Evolutionary conservation across 108 stramenopile species (phyloP).

Genomic region (Parmales sp.): DNA sequence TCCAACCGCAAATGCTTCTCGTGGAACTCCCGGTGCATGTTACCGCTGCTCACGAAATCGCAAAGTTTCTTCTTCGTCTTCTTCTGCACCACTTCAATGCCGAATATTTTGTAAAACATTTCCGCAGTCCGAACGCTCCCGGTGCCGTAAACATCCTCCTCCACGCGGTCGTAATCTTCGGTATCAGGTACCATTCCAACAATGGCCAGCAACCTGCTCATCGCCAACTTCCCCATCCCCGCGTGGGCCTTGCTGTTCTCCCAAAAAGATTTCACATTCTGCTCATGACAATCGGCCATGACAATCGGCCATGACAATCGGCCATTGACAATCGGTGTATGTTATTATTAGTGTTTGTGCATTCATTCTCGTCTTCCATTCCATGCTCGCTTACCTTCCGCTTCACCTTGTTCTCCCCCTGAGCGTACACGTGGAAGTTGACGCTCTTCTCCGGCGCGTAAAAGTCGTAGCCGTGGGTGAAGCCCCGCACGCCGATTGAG

Average conservation of each 20-base stretch:
- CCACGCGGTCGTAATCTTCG: conserved; percentile 8
- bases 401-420: conserved; percentile 41
- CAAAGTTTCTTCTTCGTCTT: conserved; percentile 56
- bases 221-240: conserved; percentile 47
- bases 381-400: conserved; percentile 2
- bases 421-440: conserved; percentile 76
- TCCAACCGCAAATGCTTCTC: conserved; percentile 45
- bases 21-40: conserved; percentile 56
- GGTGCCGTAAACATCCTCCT: conserved; percentile 65
- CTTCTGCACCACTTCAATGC: conserved; percentile 64
- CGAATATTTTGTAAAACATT: conserved; percentile 63
- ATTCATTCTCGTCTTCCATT: not conserved
- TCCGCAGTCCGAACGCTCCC: conserved; percentile 68
- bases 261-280: conserved; percentile 40
- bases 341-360: not conserved
- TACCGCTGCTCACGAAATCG: conserved; percentile 46
- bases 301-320: not conserved
- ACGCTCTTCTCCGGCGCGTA: conserved; percentile 64
- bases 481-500: conserved; percentile 61
- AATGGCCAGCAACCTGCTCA: conserved; percentile 68
- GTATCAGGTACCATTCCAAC: conserved; percentile 54
- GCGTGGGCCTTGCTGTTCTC: conserved; percentile 50
- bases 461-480: conserved; percentile 76
- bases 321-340: no score
- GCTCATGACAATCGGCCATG: not conserved